Conservation (phyloP, 2,329 filamentous ascomycete species). For the Alternaria arbusti region DNA sequence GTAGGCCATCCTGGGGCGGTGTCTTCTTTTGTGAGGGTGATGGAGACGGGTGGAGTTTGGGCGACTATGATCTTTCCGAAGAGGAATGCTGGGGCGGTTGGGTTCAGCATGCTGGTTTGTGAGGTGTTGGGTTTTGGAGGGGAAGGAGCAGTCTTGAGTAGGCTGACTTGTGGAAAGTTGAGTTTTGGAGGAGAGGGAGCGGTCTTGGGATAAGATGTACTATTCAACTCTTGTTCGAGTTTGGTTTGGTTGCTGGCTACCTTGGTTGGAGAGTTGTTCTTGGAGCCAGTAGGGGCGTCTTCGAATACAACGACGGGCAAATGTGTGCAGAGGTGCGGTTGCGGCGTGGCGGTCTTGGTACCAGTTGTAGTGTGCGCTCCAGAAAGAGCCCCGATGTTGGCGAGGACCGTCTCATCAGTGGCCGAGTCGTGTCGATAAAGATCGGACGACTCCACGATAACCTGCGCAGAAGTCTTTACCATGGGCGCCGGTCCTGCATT, state of each 20-base stretch:
- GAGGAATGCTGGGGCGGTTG: not conserved
- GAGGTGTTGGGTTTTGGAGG: not conserved
- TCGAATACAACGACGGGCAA: not conserved
- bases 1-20: not conserved
- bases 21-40: not conserved
- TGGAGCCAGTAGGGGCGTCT: not conserved
- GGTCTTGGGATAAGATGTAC: not conserved
- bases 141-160: not conserved
- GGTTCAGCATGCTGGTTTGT: not conserved
- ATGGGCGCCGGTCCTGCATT: not conserved
- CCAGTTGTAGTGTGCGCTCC: too few relatives aligned
- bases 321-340: not conserved
- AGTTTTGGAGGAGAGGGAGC: not conserved
- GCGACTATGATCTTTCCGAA: not conserved
- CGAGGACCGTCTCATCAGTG: rapidly evolving
- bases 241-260: not conserved
- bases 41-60: not conserved
- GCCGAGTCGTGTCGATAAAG: not conserved
- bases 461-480: not conserved
- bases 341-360: not conserved
- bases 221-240: not conserved
- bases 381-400: not conserved
- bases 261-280: not conserved
- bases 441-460: not conserved
- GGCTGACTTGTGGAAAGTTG: not conserved